These are phyloP conservation scores for Myochromella boudieri DNA, from an alignment of 768 basidiomycete species.

Conservation along the genomic window DNA sequence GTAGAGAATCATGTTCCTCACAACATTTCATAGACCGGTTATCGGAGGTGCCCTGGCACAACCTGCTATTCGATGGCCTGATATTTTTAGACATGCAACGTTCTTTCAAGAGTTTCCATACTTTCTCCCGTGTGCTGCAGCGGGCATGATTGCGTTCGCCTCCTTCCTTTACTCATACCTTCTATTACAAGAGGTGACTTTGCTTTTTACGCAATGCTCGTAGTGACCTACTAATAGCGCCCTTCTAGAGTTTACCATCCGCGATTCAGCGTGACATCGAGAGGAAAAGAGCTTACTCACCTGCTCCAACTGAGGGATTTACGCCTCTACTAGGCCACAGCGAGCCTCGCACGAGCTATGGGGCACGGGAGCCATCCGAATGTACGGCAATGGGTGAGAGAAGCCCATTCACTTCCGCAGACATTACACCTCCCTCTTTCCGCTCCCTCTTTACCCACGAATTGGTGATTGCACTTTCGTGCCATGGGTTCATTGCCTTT, in stretches of 20 bases:
- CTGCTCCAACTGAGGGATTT: background rate
- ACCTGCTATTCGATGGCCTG: slow-evolving; percentile 27
- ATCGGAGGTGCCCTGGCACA: slow-evolving; percentile 29
- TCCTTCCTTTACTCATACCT: slow-evolving; percentile 16
- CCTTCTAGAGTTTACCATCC: slow-evolving; percentile 18
- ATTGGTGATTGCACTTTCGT: slow-evolving; percentile 39
- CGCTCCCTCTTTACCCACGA: slow-evolving; percentile 21
- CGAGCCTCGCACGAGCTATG: background rate
- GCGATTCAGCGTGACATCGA: background rate
- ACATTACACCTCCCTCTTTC: slow-evolving; percentile 19
- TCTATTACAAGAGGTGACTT: slow-evolving; percentile 26
- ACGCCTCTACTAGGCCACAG: slow-evolving; percentile 1
- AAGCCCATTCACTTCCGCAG: slow-evolving; percentile 9
- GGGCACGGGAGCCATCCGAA: slow-evolving; percentile 8
- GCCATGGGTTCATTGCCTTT: slow-evolving; percentile 39
- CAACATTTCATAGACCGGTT: slow-evolving; percentile 16
- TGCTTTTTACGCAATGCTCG: background rate
- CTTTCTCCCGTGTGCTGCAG: slow-evolving; percentile 26
- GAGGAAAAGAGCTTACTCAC: slow-evolving; percentile 3
- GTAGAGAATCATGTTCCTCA: background rate
- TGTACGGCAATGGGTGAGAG: slow-evolving; percentile 25
- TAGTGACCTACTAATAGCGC: background rate
- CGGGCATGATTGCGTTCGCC: slow-evolving; percentile 14
- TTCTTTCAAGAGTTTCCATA: slow-evolving; percentile 31
- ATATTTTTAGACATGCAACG: slow-evolving; percentile 17